These are phyloP conservation scores for Podaxis sp. DNA, from an alignment of 768 basidiomycete species.

Conservation along the genomic window DNA sequence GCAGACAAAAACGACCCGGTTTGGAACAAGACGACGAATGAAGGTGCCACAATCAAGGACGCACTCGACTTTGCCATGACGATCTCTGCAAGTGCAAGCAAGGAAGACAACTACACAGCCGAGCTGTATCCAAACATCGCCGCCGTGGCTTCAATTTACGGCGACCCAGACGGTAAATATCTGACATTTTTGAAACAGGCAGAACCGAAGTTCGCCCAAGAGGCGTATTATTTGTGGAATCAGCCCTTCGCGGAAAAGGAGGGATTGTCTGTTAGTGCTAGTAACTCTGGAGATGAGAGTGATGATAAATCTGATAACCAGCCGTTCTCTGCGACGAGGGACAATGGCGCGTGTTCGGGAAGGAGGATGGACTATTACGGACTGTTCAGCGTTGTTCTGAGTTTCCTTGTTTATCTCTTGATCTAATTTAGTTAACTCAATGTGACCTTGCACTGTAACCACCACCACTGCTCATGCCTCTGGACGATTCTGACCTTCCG, in stretches of 20 bases:
- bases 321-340: neutral
- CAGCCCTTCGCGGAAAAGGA: constrained; percentile 41
- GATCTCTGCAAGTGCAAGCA: constrained; percentile 29
- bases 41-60: constrained; percentile 54
- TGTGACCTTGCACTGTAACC: neutral
- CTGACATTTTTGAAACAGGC: constrained; percentile 40
- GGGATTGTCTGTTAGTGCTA: neutral
- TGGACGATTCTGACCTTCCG: neutral
- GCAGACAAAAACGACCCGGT: constrained; percentile 36
- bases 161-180: constrained; percentile 62
- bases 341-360: neutral
- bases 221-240: constrained; percentile 54
- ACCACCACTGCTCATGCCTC: constrained; percentile 4
- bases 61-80: constrained; percentile 61
- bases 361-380: neutral
- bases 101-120: constrained; percentile 35
- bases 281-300: neutral
- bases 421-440: constrained; percentile 2
- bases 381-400: neutral
- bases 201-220: constrained; percentile 36
- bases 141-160: constrained; percentile 54
- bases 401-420: constrained; percentile 6
- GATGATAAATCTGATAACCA: neutral
- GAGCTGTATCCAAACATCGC: constrained; percentile 60
- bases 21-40: constrained; percentile 49